Percentiles rank a stretch among this genome's conserved stretches.
These are phyloP conservation scores for Huntiella savannae DNA, from an alignment of 2,329 filamentous ascomycete genomes.

Conservation along the genomic window DNA sequence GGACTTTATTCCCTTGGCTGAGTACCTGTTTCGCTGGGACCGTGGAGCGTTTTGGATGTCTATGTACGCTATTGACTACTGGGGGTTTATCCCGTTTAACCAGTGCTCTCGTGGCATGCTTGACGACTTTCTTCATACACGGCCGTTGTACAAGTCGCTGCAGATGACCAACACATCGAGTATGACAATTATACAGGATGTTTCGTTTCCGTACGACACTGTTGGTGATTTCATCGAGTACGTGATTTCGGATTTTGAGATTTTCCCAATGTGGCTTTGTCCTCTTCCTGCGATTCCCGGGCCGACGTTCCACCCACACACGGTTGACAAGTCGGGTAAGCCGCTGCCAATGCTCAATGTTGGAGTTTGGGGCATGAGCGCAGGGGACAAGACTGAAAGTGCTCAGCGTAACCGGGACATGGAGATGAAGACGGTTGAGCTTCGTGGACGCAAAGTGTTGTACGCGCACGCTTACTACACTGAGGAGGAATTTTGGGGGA, in stretches of 20 bases:
- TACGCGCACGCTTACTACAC: conserved; percentile 53
- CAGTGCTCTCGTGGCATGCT: conserved; percentile 39
- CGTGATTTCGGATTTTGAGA: conserved; percentile 25
- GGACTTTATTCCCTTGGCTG: conserved; percentile 40
- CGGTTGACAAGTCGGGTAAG: conserved; percentile 15
- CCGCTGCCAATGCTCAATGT: conserved; percentile 32
- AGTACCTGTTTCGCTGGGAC: conserved; percentile 56
- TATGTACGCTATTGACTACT: conserved; percentile 42
- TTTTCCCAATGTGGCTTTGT: conserved; percentile 39
- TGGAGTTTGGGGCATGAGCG: conserved; percentile 39
- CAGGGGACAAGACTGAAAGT: conserved; percentile 19
- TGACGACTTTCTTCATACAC: conserved; percentile 42
- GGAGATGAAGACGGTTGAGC: conserved; percentile 37
- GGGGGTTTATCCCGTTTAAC: conserved; percentile 42
- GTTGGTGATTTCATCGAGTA: conserved; percentile 28
- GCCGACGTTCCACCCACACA: conserved; percentile 15
- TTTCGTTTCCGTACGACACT: conserved; percentile 29
- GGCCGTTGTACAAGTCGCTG: conserved; percentile 45
- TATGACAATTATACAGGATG: conserved; percentile 45
- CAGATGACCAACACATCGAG: conserved; percentile 41
- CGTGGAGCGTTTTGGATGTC: conserved; percentile 52
- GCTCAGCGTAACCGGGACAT: conserved; percentile 32
- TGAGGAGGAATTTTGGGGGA: conserved; percentile 47
- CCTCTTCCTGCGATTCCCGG: conserved; percentile 26
- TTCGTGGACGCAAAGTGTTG: conserved; percentile 49